Evolutionary conservation across 495 filamentous ascomycete genomes (phyloP).

Genomic region (Penicillium manginii): DNA sequence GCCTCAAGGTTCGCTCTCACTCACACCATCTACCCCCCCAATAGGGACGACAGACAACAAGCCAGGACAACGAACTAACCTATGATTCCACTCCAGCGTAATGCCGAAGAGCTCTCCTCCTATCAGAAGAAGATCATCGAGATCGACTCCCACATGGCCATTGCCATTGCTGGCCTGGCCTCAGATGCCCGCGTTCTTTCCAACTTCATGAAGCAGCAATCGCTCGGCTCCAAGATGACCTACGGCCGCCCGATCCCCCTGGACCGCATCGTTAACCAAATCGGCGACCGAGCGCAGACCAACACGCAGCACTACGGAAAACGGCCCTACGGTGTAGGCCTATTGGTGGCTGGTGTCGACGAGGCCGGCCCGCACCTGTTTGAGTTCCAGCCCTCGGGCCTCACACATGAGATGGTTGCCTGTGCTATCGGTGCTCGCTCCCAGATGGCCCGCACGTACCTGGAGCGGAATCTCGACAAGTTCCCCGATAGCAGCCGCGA

Average conservation of each 20-base stretch:
- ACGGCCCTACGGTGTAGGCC: conserved; percentile 93
- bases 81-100: conserved; percentile 62
- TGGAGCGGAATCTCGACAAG: conserved; percentile 86
- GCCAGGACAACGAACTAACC: conserved; percentile 3
- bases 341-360: conserved; percentile 93
- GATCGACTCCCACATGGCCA: conserved; percentile 92
- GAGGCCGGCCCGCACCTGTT: conserved; percentile 92
- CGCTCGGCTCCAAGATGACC: conserved; percentile 89
- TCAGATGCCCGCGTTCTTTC: conserved; percentile 98
- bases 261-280: conserved; percentile 82
- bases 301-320: conserved; percentile 98
- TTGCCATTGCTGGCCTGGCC: conserved; percentile 95
- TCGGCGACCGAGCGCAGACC: conserved; percentile 93
- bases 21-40: background rate
- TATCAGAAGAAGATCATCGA: conserved; percentile 99
- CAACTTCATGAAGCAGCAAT: conserved; percentile 99
- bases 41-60: too few species aligned
- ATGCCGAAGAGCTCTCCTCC: conserved; percentile 98
- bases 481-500: conserved; percentile 75
- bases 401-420: conserved; percentile 95
- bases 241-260: conserved; percentile 92
- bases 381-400: conserved; percentile 95
- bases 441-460: conserved; percentile 96
- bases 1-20: conserved; percentile 76
- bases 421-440: conserved; percentile 94